Base-by-base conservation (phyloP, 2,329 filamentous ascomycete species). In the Rutstroemia sp. region DNA sequence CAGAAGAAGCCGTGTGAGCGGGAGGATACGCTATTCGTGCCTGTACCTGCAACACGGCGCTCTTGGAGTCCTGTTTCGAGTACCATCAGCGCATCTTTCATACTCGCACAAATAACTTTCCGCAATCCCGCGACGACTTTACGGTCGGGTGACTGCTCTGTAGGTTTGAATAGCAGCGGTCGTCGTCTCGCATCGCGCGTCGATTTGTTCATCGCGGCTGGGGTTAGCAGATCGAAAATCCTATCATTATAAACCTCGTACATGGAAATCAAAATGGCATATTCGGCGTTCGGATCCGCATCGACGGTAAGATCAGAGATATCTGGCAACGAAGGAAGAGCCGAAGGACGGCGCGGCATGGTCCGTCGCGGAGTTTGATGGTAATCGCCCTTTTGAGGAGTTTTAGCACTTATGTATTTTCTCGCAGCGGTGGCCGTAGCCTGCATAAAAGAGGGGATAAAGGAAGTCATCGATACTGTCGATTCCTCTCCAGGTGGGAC, bases 161-260 rank as follows among this genome's bases (percentile, higher is more conserved):
- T 97, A 23, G 85, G 84, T 71, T 96, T 99, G 80, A 96, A 99
- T 0, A 96, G 76, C 2, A 99, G 74, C 0, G 89, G 85, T 27
- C 92, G 83, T n/a, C 94, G 84, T 51, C 85, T 79, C 61, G 79
- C 78, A 57, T 89, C 86, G 64, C 89, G 90, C 2, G 83, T 86
- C 5, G 78, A 77, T 38, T 79, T 79, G 0, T 78, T 78, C 60
- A 80, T 80, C 21, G 77, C 72, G 2, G 81, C 79, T 0, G 82
- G 81, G 0, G 87, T 88, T 1, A 99, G 77, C 0, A 99, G 82
- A 67, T 99, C 94, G 70, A 95, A 97, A 63, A 99, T 97, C 38
- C 92, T 86, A 73, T 99, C 92, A 68, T 99, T 99, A 75, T 99
- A 96, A 1, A 99, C 92, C 71, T 99, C 94, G 72, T 97, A 97